Evolutionary conservation across 306 rosid species (phyloP).

Genomic region (Senna tora): DNA sequence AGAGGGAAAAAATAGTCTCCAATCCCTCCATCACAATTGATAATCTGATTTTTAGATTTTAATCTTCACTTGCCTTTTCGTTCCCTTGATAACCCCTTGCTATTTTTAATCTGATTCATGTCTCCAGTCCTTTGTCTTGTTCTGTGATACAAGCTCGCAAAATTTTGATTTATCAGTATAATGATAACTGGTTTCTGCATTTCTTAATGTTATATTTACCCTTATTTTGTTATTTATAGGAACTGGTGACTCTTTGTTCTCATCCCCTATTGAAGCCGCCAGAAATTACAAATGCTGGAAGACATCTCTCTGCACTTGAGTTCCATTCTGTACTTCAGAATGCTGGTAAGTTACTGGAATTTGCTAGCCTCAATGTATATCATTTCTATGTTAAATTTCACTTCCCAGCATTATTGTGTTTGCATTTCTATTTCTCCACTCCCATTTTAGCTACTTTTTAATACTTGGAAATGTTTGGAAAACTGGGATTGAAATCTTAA

Average conservation of each 20-base stretch:
- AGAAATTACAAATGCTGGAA: slow-evolving; percentile 76
- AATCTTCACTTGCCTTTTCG: not conserved
- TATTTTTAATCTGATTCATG: not conserved
- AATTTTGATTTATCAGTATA: not conserved
- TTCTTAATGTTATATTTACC: slow-evolving; percentile 5
- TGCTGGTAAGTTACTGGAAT: slow-evolving; percentile 55
- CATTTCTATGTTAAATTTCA: slow-evolving; percentile 17
- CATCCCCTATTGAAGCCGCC: slow-evolving; percentile 72
- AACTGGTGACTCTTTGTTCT: slow-evolving; percentile 79
- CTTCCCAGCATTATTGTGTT: not conserved
- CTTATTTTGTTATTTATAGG: slow-evolving; percentile 46
- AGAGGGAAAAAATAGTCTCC: not conserved
- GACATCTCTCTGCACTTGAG: slow-evolving; percentile 78
- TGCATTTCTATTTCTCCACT: not conserved
- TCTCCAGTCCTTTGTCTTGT: not conserved
- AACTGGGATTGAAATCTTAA: slow-evolving; percentile 23
- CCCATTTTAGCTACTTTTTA: not conserved
- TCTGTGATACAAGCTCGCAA: not conserved
- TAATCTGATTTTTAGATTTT: not conserved
- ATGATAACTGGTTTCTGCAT: not conserved
- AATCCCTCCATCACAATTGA: not conserved
- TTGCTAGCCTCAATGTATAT: slow-evolving; percentile 16
- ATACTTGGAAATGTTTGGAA: slow-evolving; percentile 11
- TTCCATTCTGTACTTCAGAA: slow-evolving; percentile 76
- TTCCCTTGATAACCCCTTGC: not conserved